Conservation (phyloP, 2,329 filamentous ascomycete species). For the Fusarium praegraminearum region DNA sequence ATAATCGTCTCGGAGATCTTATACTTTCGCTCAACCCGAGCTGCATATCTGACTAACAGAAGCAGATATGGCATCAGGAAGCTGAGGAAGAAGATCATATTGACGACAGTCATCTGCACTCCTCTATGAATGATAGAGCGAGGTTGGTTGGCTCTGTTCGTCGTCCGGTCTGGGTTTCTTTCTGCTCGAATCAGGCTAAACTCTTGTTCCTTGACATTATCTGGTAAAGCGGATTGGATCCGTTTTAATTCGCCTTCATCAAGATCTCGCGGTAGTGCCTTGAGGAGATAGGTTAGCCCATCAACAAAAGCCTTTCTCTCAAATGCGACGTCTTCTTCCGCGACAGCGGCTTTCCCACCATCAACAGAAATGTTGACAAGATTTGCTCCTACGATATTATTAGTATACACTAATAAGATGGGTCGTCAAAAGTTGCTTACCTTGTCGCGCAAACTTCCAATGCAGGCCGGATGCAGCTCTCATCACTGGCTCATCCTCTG, state of each 20-base stretch:
- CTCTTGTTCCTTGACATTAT: conserved; percentile 21
- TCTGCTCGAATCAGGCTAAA: conserved; percentile 3
- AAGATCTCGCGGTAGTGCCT: conserved; percentile 69
- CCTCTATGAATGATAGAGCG: conserved; percentile 69
- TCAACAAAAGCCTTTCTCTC: conserved; percentile 74
- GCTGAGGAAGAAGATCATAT: conserved; percentile 69
- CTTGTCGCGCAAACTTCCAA: conserved; percentile 52
- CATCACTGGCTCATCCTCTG: conserved; percentile 36
- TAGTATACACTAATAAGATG: background rate
- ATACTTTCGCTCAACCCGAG: conserved; percentile 74
- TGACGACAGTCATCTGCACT: conserved; percentile 67
- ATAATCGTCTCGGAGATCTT: conserved; percentile 79
- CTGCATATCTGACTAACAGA: conserved; percentile 64
- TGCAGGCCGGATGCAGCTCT: conserved; percentile 50
- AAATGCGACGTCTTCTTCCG: conserved; percentile 46
- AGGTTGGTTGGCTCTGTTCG: conserved; percentile 7
- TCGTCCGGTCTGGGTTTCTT: background rate
- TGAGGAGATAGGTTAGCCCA: conserved; percentile 72
- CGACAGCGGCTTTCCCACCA: conserved; percentile 42
- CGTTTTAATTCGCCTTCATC: conserved; percentile 64
- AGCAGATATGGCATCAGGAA: conserved; percentile 72
- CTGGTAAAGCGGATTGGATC: conserved; percentile 46
- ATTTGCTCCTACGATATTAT: conserved; percentile 41
- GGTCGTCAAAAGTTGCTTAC: conserved; percentile 31
- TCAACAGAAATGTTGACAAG: conserved; percentile 49